These are phyloP conservation scores for Rhazya stricta DNA, from an alignment of 257 asterid species.

Conservation along the genomic window DNA sequence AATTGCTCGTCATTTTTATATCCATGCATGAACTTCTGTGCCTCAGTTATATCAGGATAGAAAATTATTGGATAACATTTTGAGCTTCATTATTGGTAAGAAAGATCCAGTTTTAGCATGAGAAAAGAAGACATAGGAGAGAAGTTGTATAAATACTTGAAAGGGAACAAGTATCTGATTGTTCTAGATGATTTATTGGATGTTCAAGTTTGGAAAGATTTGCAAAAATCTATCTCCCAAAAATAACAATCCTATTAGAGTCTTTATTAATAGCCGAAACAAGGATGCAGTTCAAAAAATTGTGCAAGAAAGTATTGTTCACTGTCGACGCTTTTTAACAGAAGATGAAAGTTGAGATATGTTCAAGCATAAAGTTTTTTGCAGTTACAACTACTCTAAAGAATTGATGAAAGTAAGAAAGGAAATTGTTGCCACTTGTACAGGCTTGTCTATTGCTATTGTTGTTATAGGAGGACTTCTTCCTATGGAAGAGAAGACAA, in stretches of 20 bases:
- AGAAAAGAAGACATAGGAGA: not conserved
- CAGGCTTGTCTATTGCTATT: not conserved
- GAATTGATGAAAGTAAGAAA: not conserved
- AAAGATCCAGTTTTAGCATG: not conserved
- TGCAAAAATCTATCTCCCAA: not conserved
- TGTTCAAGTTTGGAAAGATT: not conserved
- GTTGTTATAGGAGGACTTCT: constrained; percentile 2
- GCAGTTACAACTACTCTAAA: not conserved
- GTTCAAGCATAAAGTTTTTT: not conserved
- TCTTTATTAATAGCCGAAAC: not conserved
- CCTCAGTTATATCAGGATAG: not conserved
- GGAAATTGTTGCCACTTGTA: not conserved
- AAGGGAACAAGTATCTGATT: constrained; percentile 3
- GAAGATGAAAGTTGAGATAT: constrained; percentile 12
- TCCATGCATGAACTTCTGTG: not conserved
- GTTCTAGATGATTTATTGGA: constrained; percentile 7
- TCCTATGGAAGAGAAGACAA: not conserved
- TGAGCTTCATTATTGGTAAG: not conserved
- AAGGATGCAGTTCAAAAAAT: not conserved
- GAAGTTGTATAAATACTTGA: not conserved
- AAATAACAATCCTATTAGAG: not conserved
- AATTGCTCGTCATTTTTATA: not conserved
- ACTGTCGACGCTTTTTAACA: not conserved
- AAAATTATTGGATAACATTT: not conserved
- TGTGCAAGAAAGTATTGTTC: not conserved